Percentiles rank a stretch among this genome's conserved stretches.
Evolutionary conservation across 768 basidiomycete genomes (phyloP).

Genomic region (Clitopilus passeckerianus): DNA sequence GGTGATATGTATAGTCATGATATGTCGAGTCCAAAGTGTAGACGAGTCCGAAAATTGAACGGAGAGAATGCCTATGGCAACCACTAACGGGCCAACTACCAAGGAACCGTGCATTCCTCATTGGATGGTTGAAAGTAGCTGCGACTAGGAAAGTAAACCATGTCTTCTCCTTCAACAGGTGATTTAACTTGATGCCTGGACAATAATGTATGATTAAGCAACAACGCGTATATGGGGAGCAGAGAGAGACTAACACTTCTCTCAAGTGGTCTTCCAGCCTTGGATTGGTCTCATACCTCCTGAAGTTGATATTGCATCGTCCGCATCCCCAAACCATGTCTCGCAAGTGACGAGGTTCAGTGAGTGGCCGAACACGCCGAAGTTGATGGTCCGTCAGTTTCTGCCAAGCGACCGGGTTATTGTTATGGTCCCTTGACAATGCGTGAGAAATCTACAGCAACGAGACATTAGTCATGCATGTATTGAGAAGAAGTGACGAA

Average conservation of each 20-base stretch:
- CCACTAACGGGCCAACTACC: too few species aligned
- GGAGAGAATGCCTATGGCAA: too few species aligned
- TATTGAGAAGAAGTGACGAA: neutral
- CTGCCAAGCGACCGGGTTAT: neutral
- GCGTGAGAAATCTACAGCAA: neutral
- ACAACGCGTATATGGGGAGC: neutral
- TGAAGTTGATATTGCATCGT: neutral
- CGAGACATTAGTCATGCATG: neutral
- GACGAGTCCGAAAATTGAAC: too few species aligned
- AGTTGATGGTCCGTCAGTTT: neutral
- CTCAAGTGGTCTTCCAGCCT: neutral
- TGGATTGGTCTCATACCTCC: neutral
- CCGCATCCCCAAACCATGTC: neutral
- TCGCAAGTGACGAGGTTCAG: neutral
- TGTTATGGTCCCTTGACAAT: slow-evolving; percentile 33
- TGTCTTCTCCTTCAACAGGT: neutral
- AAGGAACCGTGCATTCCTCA: slow-evolving; percentile 10
- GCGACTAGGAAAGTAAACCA: neutral
- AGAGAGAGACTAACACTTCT: neutral
- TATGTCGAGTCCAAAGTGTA: too few species aligned
- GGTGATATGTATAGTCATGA: too few species aligned
- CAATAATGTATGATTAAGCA: neutral
- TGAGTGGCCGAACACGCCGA: neutral
- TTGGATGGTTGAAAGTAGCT: neutral
- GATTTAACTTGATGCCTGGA: neutral